Conservation (phyloP, 306 rosid species). For the Glycine soja region DNA sequence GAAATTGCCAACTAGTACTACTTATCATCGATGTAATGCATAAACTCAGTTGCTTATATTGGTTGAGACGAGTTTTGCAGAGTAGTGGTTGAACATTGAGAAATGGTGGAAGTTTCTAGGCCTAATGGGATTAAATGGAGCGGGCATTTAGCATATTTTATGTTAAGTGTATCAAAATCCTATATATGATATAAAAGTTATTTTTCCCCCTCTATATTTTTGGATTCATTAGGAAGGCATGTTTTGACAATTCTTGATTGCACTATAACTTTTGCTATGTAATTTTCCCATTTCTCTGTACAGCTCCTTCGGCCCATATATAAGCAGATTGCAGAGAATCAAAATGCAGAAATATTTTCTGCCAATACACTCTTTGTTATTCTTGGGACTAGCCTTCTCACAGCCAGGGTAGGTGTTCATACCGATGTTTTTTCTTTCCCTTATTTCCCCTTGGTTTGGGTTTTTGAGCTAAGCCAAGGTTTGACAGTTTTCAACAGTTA, state of each 20-base stretch:
- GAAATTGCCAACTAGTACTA: too few relatives aligned
- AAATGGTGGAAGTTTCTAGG: too few relatives aligned
- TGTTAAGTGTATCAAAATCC: too few relatives aligned
- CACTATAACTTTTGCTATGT: conserved; percentile 31
- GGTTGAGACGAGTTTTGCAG: too few relatives aligned
- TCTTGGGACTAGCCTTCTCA: conserved; percentile 97
- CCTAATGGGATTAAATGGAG: too few relatives aligned
- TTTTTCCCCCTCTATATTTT: too few relatives aligned
- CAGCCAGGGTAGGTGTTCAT: conserved; percentile 81
- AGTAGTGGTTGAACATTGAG: too few relatives aligned
- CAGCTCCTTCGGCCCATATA: conserved; percentile 98
- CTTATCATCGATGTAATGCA: too few relatives aligned
- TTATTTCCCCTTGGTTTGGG: not conserved
- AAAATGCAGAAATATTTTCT: conserved; percentile 97
- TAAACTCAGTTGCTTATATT: too few relatives aligned
- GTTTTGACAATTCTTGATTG: not conserved
- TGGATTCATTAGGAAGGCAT: conserved; percentile 36
- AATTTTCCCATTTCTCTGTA: conserved; percentile 47
- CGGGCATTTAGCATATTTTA: too few relatives aligned
- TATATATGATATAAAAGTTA: too few relatives aligned
- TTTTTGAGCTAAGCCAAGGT: conserved; percentile 33
- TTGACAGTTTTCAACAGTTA: not conserved
- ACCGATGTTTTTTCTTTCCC: conserved; percentile 25
- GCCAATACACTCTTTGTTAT: conserved; percentile 97
- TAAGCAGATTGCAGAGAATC: conserved; percentile 98